Evolutionary conservation across 164 flowering plant genomes (phyloP).

Genomic region (Nelumbo lutea): DNA sequence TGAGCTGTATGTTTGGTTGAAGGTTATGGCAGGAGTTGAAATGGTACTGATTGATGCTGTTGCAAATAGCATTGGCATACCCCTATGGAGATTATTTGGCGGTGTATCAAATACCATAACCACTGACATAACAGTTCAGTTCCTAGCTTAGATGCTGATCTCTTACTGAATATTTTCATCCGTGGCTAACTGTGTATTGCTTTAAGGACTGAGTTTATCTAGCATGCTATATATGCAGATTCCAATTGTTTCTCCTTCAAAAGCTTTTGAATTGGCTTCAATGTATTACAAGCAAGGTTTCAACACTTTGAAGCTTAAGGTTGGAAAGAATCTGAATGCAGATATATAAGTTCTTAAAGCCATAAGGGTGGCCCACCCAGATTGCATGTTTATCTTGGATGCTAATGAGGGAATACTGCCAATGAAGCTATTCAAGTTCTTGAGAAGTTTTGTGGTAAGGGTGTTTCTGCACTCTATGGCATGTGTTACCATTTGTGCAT

Average conservation of each 20-base stretch:
- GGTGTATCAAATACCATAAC: constrained; percentile 69
- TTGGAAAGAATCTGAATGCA: constrained; percentile 69
- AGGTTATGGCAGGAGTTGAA: constrained; percentile 96
- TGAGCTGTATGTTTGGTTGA: constrained; percentile 23
- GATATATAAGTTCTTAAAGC: constrained; percentile 84
- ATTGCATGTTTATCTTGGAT: constrained; percentile 75
- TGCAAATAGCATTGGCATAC: constrained; percentile 64
- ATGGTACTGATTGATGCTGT: constrained; percentile 96
- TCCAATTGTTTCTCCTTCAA: constrained; percentile 74
- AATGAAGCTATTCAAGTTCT: constrained; percentile 80
- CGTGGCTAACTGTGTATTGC: neutral
- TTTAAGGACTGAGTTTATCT: neutral
- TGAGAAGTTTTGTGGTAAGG: constrained; percentile 59
- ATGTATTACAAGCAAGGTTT: constrained; percentile 70
- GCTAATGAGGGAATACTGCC: constrained; percentile 88
- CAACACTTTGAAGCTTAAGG: constrained; percentile 79
- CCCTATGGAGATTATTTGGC: constrained; percentile 86
- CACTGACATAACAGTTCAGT: constrained; percentile 82
- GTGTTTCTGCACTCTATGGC: neutral
- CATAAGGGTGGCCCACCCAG: constrained; percentile 62
- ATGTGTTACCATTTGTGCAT: neutral
- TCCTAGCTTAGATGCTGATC: constrained; percentile 8
- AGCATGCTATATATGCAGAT: constrained; percentile 40
- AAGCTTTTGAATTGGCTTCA: constrained; percentile 67
- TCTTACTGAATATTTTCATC: neutral